Evolutionary conservation across 2,329 filamentous ascomycete genomes (phyloP), one percentile per base, ranked within the genome.

Genomic region (Colletotrichum noveboracense): DNA sequence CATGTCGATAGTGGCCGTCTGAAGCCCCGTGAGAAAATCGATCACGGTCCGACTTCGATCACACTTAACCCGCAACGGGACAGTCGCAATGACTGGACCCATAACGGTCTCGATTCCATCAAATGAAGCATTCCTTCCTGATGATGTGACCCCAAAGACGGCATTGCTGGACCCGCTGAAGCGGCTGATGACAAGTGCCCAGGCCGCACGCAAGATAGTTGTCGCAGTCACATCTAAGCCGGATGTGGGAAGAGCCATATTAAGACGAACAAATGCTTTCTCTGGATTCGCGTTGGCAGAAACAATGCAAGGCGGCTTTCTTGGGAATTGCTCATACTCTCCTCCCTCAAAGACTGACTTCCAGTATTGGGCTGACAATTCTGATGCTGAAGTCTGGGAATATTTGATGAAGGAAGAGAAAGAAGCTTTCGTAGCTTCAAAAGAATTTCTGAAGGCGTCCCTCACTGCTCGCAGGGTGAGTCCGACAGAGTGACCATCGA

Each of bases 91-190:
- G n/a, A 78, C 71, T 12, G 82, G 77, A 4, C 81, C 81, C 88
- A 76, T 48, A 60, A 81, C 77, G 21, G 77, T 76, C 58, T 81
- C 79, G 18, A 77, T 38, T 14, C 56, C 67, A 7, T 56, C 58
- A 5, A 83, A 75, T 6, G 74, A 43, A 8, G 71, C 70, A 36
- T 76, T 85, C 18, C 74, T 62, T 6, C 74, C 74, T 56, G 85
- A 85, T 10, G 86, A 79, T 1, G 84, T 86, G 75, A 84, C 83
- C 8, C 85, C 86, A 67, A 87, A 87, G 16, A 85, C 79, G 36
- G 86, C 81, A 61, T 86, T 84, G 10, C 81, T 72, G 24, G 82
- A 80, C 2, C 81, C 81, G 70, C 84, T 81, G 72, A 86, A 86
- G 13, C 83, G 77, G 1, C 82, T 81, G 1, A 86, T 81, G 3